Percentiles rank a stretch among this genome's conserved stretches.
Conservation (phyloP, 225 moss, liverwort and hornwort species). For the Marchantia polymorpha region DNA sequence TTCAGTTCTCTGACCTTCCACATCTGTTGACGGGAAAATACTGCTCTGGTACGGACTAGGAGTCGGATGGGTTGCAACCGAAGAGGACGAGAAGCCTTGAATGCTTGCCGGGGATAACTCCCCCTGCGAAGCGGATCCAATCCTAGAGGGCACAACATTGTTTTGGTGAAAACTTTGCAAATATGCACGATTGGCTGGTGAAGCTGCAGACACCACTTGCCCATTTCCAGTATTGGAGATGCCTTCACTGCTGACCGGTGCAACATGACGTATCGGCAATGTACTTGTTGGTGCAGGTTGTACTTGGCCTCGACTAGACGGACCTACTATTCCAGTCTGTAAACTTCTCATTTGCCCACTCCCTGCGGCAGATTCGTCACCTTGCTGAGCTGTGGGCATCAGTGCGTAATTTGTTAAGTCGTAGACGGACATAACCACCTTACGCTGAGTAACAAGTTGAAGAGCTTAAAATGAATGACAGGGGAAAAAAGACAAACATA, state of each 20-base stretch:
- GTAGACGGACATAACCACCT: not conserved
- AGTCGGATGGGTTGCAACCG: not conserved
- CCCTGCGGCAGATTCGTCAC: constrained; percentile 13
- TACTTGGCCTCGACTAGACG: not conserved
- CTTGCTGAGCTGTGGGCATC: constrained; percentile 18
- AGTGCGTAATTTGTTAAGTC: not conserved
- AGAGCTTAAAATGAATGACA: not conserved
- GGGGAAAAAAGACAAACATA: not conserved
- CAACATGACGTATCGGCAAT: not conserved
- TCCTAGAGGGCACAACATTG: not conserved
- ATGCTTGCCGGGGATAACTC: not conserved
- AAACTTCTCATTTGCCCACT: constrained; percentile 13
- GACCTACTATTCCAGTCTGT: not conserved
- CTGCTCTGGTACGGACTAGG: constrained; percentile 8
- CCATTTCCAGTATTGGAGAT: not conserved
- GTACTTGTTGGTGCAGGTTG: not conserved
- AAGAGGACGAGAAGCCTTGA: not conserved
- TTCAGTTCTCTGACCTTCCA: constrained; percentile 9
- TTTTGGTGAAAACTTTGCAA: constrained; percentile 19
- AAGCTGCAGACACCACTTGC: not conserved
- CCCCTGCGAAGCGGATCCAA: not conserved
- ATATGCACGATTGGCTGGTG: constrained; percentile 9
- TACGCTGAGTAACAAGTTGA: not conserved
- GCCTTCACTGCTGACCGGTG: not conserved
- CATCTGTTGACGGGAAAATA: not conserved